These are phyloP conservation scores for Ophiocordyceps unilateralis DNA, from an alignment of 2,329 filamentous ascomycete species.

Conservation along the genomic window DNA sequence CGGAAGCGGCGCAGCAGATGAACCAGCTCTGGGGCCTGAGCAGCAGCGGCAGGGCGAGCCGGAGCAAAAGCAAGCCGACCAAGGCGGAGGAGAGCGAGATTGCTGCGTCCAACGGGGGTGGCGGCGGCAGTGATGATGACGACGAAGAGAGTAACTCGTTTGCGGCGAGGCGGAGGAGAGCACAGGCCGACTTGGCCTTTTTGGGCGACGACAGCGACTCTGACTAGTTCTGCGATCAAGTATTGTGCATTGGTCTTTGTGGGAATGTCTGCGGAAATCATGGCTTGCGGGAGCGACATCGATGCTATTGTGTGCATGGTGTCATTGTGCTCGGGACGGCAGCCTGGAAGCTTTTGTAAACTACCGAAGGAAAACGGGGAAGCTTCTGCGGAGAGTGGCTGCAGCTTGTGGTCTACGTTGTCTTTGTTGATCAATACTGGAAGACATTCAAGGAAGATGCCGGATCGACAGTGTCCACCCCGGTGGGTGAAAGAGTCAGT, in stretches of 20 bases:
- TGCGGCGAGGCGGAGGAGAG: slow-evolving; percentile 28
- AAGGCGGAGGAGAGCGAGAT: slow-evolving; percentile 16
- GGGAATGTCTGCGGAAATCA: no score
- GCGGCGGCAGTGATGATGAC: slow-evolving; percentile 13
- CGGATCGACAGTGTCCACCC: no score
- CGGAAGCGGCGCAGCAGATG: slow-evolving; percentile 72
- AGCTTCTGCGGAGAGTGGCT: no score
- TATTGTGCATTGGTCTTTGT: background rate
- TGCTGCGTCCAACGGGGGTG: slow-evolving; percentile 8
- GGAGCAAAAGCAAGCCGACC: slow-evolving; percentile 14
- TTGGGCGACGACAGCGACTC: slow-evolving; percentile 53
- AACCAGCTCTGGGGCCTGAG: slow-evolving; percentile 57
- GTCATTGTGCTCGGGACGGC: no score
- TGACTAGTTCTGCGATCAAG: slow-evolving; percentile 19
- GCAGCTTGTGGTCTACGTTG: no score
- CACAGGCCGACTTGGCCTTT: slow-evolving; percentile 42
- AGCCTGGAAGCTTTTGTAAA: no score
- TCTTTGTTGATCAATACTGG: no score
- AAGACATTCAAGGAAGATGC: no score
- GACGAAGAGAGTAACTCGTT: slow-evolving; percentile 15
- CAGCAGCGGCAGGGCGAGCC: slow-evolving; percentile 22
- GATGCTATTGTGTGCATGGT: no score
- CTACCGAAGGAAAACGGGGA: no score
- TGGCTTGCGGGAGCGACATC: no score
- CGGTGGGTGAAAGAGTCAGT: no score